Evolutionary conservation across 1,139 yeast species (phyloP), one percentile per base, ranked within the genome.

Genomic region (Geotrichum bryndzae): DNA sequence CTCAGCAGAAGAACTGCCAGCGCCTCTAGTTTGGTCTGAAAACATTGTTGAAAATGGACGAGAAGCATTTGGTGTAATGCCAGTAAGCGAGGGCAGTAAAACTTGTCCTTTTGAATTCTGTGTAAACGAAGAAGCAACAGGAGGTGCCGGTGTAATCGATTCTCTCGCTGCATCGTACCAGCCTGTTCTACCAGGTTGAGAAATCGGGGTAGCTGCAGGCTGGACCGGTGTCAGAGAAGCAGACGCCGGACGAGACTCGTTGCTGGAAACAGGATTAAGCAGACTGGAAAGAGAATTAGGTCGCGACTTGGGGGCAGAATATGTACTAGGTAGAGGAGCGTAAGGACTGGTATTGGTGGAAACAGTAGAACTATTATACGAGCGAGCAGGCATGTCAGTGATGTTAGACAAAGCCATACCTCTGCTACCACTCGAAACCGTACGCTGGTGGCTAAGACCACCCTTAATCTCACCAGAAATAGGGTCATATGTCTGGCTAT

Each of bases 231-330:
- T 48, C 18, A 53, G 4, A 8, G 58, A 54, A 15, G 38, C 18
- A 8, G 54, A 41, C 27, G 35, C 15, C 1, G 29, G 29, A 5
- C n/a, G 51, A 41, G 8, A 4, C 29, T 22, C 52, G 6, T 41
- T 41, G 18, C 22, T 50, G 5, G 59, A 53, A 8, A 53, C 38
- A 31, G 62, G 62, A 41, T 60, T 60, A 22, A 60, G 52, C 25
- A 60, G 41, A 29, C 60, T 60, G 7, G 60, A 60, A 29, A 60
- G 53, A 25, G 62, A 60, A 45, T 57, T 60, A 25, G 29, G n/a
- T 35, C 45, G 22, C 33, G 54, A 25, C 45, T 53, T 13, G 46
- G 53, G n/a, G 8, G 33, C n/a, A 45, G 51, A 46, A 15, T 45
- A 23, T 2, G 33, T 18, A 50, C 10, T 15, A 11, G 27, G 35